These are phyloP conservation scores for Marasmius fiardii DNA, from an alignment of 1,284 basidiomycete genomes.

Conservation along the genomic window DNA sequence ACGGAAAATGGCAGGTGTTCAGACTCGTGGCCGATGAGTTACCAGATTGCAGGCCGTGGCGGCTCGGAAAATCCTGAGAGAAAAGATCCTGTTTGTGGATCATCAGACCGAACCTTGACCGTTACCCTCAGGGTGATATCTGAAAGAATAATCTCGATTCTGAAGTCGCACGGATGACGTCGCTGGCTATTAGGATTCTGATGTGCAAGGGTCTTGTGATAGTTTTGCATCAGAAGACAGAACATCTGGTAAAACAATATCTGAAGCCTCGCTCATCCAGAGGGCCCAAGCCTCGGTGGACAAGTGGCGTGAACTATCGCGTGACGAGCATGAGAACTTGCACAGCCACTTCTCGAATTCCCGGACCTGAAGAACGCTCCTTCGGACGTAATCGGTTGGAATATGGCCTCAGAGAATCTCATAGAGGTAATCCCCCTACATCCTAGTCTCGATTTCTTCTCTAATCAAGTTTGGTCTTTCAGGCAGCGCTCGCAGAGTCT, in stretches of 20 bases:
- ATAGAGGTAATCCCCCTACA: neutral
- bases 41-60: neutral
- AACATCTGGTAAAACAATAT: neutral
- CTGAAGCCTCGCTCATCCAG: no score
- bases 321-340: no score
- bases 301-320: no score
- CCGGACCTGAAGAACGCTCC: no score
- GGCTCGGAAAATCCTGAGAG: neutral
- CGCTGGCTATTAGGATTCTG: neutral
- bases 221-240: neutral
- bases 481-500: constrained; percentile 12
- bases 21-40: constrained; percentile 1
- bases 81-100: neutral
- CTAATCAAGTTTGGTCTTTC: neutral
- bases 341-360: no score
- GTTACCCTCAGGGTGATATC: no score
- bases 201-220: neutral
- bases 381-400: no score
- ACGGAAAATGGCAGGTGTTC: neutral
- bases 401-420: neutral
- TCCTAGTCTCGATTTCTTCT: neutral
- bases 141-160: no score
- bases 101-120: no score
- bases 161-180: neutral
- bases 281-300: no score